Conservation (phyloP, 139 green algal genomes). For the Volvox africanus region DNA sequence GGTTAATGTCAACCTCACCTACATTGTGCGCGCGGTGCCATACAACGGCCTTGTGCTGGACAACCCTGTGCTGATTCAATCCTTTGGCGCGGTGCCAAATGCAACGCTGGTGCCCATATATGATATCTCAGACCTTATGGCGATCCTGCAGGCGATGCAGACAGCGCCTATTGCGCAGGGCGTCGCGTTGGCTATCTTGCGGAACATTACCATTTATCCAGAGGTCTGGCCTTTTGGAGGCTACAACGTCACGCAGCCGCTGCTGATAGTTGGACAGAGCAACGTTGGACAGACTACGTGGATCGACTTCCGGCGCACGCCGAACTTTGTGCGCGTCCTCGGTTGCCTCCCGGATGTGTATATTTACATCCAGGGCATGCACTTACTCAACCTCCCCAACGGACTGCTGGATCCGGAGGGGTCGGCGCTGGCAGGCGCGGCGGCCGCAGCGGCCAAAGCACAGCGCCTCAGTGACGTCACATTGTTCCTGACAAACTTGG, state of each 20-base stretch:
- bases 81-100: not conserved
- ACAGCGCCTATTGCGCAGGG: not conserved
- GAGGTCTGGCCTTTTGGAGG: not conserved
- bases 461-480: not conserved
- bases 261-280: conserved; percentile 16
- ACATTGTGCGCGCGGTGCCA: not conserved
- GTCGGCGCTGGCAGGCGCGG: not conserved
- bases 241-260: not conserved
- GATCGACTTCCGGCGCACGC: conserved; percentile 18
- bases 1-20: not conserved
- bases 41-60: not conserved
- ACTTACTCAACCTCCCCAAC: conserved; percentile 37
- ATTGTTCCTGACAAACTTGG: not conserved
- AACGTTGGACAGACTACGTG: not conserved
- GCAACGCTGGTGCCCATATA: conserved; percentile 17
- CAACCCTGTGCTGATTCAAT: not conserved
- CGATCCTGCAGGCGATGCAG: not conserved
- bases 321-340: not conserved
- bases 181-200: not conserved
- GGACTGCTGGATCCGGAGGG: not conserved
- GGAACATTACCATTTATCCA: conserved; percentile 36
- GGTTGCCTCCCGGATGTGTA: not conserved
- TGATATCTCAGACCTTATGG: conserved; percentile 12
- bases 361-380: conserved; percentile 6
- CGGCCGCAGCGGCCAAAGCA: not conserved